Base-by-base conservation (phyloP, 2,329 filamentous ascomycete genomes). In the Colletotrichum destructivum region DNA sequence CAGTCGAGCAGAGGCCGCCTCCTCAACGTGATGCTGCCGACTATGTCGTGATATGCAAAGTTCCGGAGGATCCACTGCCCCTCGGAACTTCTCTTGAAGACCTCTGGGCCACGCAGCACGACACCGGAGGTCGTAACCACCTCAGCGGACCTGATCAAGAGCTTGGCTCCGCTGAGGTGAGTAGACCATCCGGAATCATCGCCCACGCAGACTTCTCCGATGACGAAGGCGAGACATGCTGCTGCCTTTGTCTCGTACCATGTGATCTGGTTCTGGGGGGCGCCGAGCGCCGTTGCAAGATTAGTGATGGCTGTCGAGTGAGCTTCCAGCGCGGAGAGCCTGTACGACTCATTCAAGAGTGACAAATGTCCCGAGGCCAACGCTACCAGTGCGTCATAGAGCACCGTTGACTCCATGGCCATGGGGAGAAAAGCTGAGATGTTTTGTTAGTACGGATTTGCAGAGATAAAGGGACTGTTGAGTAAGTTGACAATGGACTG, bases 41-140 rank as follows among this genome's bases (percentile, higher is more conserved):
- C 61, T 3, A 72, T 72, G 52, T 75, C 73, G 55, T 75, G 73
- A 49, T 75, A 75, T 2, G 73, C 73, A 62, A 75, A 75, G 40
- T 75, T 74, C 12, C 73, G 69, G 5, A 75, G 69, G 15, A 75
- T 64, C 73, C 73, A 75, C 51, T 71, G 72, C 1, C 73, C 73
- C 5, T 75, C 73, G 3, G 62, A 65, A 11, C 69, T 72, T 46
- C 49, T 60, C 21, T 69, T 72, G 55, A 74, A 72, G 38, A 64
- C 68, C 9, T 72, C 73, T 1, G 66, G 65, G 2, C 71, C 73
- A 8, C 21, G 51, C 15, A 74, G 15, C n/a, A 52, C 35, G 0
- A 12, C 51, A 2, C 71, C 71, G 4, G 52, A 49, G 18, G 63
- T 66, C 3, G 60, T 40, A 6, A 42, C 15, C 1, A 42, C 64